Evolutionary conservation across 805 yeast genomes (phyloP), one percentile per base, ranked within the genome.

Genomic region (Hemisphaericaspora nanyangensis): DNA sequence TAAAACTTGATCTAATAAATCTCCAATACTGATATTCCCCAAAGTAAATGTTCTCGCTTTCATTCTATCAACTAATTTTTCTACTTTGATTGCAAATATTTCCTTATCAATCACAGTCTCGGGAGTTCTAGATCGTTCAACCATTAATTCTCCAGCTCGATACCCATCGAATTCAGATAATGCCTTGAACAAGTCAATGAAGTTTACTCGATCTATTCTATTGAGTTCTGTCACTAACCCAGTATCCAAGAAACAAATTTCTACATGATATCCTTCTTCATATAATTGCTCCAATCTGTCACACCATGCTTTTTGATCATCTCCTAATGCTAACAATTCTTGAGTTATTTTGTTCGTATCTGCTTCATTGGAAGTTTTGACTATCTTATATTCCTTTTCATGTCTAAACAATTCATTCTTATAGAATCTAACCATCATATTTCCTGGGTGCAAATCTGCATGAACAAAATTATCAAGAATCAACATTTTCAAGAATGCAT

Each of bases 381-480:
- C 65, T 15, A 67, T 60, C 46, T 62, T 61, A 51, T 68, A 65
- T 43, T 68, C 73, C 42, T 60, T 65, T 38, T 57, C 67, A 43
- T 73, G 76, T 40, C 56, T 61, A 43, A 59, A 62, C 39, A 60
- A 40, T 40, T 67, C 73, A 39, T 68, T 72, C 48, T 78, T 79
- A 49, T 81, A 72, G 51, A 85, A 80, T 34, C 87, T 65, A 7
- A 87, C 76, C 70, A 89, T 77, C 54, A 93, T 86, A 58, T 93
- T 93, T 3, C 99, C 99, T 0, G 99, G 97, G 50, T 93, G 99
- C 43, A 93, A 69, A 63, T 93, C 99, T 0, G 98, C 91, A 59
- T 93, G 99, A 31, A 90, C 87, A 60, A 93, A 93, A 58, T 93
- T 90, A 63, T 93, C 95, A 38, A 91, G 62, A 37, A 93, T 83